Conservation (phyloP, 179 eudicot genomes). For the Drosera spatulata region DNA sequence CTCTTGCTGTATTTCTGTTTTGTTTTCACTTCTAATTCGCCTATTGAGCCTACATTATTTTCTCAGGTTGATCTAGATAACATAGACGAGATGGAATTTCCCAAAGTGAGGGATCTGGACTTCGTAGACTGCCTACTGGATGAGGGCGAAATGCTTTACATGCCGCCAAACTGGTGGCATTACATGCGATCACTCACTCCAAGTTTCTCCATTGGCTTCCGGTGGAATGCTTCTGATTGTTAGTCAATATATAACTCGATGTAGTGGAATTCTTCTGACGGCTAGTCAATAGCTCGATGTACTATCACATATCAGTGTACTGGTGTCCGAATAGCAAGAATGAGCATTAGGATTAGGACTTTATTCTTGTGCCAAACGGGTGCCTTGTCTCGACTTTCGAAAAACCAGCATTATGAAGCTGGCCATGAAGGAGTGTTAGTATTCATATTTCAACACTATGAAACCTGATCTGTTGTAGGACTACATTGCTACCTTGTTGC, state of each 20-base stretch:
- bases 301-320: too few species aligned
- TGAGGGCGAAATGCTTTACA: conserved; percentile 98
- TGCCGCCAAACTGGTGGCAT: conserved; percentile 99
- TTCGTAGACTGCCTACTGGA: conserved; percentile 80
- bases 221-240: conserved; percentile 60
- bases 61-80: conserved; percentile 80
- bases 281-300: too few species aligned
- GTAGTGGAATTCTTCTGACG: too few species aligned
- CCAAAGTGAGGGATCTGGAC: conserved; percentile 55
- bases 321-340: too few species aligned
- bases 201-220: conserved; percentile 91
- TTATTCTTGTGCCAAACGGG: too few species aligned
- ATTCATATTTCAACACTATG: too few species aligned
- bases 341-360: too few species aligned
- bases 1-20: not conserved
- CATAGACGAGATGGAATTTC: conserved; percentile 57
- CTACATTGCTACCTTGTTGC: too few species aligned
- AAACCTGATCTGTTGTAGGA: too few species aligned
- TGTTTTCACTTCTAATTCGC: not conserved
- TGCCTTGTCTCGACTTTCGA: too few species aligned
- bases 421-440: too few species aligned
- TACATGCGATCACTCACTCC: conserved; percentile 79
- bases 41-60: not conserved
- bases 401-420: too few species aligned
- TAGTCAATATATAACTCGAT: conserved; percentile 7